A percentile compares a stretch with the other conserved stretches of the same genome.
Conservation (phyloP, 352 stramenopile species). For the Phytopythium oedochilum region DNA sequence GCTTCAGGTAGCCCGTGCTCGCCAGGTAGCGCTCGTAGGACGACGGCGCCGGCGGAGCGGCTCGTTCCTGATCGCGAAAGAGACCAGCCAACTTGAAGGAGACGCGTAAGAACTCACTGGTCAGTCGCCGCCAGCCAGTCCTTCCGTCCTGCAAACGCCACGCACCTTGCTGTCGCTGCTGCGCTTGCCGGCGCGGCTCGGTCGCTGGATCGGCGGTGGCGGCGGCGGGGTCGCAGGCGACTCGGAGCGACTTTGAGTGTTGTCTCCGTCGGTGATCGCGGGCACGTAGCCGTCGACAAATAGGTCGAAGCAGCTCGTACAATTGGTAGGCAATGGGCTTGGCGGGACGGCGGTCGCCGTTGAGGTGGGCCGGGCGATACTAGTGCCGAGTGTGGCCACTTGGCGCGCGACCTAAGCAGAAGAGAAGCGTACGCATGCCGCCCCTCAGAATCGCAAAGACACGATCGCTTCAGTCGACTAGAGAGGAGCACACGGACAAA, state of each 20-base stretch:
- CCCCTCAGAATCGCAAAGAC: constrained; percentile 5
- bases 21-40: constrained; percentile 45
- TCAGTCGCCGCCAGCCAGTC: neutral
- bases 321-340: constrained; percentile 3
- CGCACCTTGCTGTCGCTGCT: neutral
- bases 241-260: neutral
- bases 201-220: neutral
- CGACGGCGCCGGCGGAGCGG: neutral
- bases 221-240: neutral
- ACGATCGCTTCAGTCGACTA: neutral
- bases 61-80: neutral
- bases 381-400: neutral
- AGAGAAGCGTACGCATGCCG: neutral
- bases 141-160: neutral
- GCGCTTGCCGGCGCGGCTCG: neutral
- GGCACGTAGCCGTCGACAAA: constrained; percentile 28
- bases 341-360: constrained; percentile 6
- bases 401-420: neutral
- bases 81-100: constrained; percentile 5
- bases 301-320: constrained; percentile 20
- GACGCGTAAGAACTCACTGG: neutral
- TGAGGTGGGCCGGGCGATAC: neutral
- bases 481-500: too few species aligned
- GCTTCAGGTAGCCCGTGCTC: constrained; percentile 49
- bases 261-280: neutral